A percentile compares a stretch with the other conserved stretches of the same genome.
These are phyloP conservation scores for Sarocladium oryzae DNA, from an alignment of 2,329 filamentous ascomycete species.

Conservation along the genomic window DNA sequence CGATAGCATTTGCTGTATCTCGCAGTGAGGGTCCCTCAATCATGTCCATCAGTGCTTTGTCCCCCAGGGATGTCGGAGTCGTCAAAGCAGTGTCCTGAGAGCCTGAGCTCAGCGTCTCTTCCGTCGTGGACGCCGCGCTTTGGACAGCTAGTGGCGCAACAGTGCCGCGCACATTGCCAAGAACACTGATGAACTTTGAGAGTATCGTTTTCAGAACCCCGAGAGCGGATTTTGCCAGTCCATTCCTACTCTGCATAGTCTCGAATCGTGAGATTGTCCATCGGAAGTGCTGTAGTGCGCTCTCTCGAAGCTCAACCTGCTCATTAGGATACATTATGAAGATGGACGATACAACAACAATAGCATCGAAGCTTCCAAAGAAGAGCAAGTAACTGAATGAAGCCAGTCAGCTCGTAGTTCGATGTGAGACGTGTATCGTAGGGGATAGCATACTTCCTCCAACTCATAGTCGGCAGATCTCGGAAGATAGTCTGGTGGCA, in stretches of 20 bases:
- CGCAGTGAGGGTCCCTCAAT: neutral
- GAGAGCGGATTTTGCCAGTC: conserved; percentile 46
- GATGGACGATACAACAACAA: conserved; percentile 53
- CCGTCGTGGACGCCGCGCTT: conserved; percentile 14
- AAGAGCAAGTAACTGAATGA: conserved; percentile 44
- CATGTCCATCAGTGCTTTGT: conserved; percentile 4
- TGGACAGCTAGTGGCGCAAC: neutral
- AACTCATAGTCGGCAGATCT: conserved; percentile 43
- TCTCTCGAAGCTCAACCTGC: conserved; percentile 22
- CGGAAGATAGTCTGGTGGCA: conserved; percentile 46
- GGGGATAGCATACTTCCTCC: conserved; percentile 26
- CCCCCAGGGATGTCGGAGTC: neutral
- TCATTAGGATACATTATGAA: conserved; percentile 50
- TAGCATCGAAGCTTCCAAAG: conserved; percentile 58
- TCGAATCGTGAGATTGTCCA: conserved; percentile 55
- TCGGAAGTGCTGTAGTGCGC: conserved; percentile 48
- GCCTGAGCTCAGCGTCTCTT: neutral
- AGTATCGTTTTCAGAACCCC: conserved; percentile 50
- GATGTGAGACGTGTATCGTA: conserved; percentile 18
- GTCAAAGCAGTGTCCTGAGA: neutral
- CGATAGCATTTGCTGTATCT: neutral
- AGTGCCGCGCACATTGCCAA: conserved; percentile 21
- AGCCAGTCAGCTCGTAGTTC: neutral
- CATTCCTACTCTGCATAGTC: conserved; percentile 46
- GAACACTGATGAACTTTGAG: conserved; percentile 44